Evolutionary conservation across 2,329 filamentous ascomycete species (phyloP).

Genomic region (Fulvia fulva): DNA sequence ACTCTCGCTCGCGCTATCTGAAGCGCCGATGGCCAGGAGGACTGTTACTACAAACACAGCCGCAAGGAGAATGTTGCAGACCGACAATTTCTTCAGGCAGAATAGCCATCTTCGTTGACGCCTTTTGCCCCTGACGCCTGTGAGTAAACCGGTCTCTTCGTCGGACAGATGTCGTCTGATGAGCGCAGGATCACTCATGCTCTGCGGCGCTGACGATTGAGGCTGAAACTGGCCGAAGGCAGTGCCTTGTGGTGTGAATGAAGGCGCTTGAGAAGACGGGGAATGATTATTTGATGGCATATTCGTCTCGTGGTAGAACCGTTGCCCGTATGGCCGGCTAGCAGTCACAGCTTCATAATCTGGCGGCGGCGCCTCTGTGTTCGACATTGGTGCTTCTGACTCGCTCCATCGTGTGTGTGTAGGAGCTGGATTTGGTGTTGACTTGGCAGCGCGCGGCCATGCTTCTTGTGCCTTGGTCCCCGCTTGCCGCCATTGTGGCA

Average conservation of each 20-base stretch:
- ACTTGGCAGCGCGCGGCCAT: slow-evolving; percentile 4
- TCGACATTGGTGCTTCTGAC: slow-evolving; percentile 10
- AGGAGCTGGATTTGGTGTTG: slow-evolving; percentile 7
- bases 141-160: slow-evolving; percentile 18
- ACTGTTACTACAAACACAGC: slow-evolving; percentile 9
- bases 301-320: neutral
- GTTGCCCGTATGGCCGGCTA: slow-evolving; percentile 2
- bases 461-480: slow-evolving; percentile 21
- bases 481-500: slow-evolving; percentile 7
- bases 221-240: neutral
- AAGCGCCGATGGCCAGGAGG: neutral
- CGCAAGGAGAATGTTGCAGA: slow-evolving; percentile 15
- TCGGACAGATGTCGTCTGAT: neutral
- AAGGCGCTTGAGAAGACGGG: neutral
- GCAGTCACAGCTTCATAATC: slow-evolving; percentile 26
- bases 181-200: slow-evolving; percentile 16
- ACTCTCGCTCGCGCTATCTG: slow-evolving; percentile 2
- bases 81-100: slow-evolving; percentile 8
- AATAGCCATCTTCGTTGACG: neutral
- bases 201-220: neutral
- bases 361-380: slow-evolving; percentile 23
- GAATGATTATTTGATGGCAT: too few species aligned
- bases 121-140: neutral
- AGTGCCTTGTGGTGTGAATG: neutral
- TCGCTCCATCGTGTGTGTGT: slow-evolving; percentile 17